Percentiles rank a stretch among this genome's conserved stretches.
Evolutionary conservation across 78 protist species (phyloP).

Genomic region (Corallochytrium limacisporum): DNA sequence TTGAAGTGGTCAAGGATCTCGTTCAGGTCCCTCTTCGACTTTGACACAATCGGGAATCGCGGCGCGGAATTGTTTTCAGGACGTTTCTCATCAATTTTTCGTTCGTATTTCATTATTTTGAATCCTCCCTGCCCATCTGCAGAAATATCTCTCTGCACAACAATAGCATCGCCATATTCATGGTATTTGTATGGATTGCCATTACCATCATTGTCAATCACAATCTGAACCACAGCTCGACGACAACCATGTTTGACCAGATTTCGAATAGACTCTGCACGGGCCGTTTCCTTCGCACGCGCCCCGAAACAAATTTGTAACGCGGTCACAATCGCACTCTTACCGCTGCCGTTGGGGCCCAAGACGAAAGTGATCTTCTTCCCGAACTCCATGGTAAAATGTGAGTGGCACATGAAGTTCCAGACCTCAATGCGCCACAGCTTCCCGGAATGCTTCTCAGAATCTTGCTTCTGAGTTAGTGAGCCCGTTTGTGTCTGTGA

Average conservation of each 20-base stretch:
- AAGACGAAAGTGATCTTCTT: too few relatives aligned
- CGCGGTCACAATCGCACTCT: constrained; percentile 16
- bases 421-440: too few relatives aligned
- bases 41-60: not conserved
- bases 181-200: not conserved
- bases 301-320: constrained; percentile 9
- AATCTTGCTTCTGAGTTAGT: too few relatives aligned
- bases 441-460: too few relatives aligned
- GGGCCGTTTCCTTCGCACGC: not conserved
- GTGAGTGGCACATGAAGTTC: too few relatives aligned
- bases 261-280: not conserved
- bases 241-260: not conserved
- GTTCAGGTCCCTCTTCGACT: not conserved
- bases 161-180: constrained; percentile 4
- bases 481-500: too few relatives aligned
- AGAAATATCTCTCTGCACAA: constrained; percentile 12
- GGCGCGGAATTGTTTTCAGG: too few relatives aligned
- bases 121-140: too few relatives aligned
- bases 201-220: not conserved
- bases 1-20: constrained; percentile 1
- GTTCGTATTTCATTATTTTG: too few relatives aligned
- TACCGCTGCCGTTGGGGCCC: constrained; percentile 20
- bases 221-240: not conserved
- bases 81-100: too few relatives aligned
- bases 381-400: too few relatives aligned